Conservation (phyloP, 1,284 basidiomycete species). For the Leccinum angustisporum region DNA sequence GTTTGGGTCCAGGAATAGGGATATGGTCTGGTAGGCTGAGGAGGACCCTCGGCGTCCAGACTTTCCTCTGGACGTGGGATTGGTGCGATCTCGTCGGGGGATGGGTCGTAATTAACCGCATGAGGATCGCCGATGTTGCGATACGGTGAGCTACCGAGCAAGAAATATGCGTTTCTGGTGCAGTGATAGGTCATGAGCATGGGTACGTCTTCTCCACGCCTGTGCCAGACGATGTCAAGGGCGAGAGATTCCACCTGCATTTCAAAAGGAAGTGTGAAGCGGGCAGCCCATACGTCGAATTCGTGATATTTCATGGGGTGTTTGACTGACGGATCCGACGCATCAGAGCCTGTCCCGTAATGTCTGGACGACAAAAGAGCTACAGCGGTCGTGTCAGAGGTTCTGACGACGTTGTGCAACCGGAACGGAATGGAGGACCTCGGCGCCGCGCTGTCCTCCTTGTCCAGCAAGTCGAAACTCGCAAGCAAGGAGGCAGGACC, state of each 20-base stretch:
- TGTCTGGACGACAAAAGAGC: slow-evolving; percentile 58
- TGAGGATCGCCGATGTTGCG: slow-evolving; percentile 36
- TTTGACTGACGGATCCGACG: slow-evolving; percentile 16
- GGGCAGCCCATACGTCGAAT: slow-evolving; percentile 66
- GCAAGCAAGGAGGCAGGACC: slow-evolving; percentile 49
- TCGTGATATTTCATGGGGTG: slow-evolving; percentile 30
- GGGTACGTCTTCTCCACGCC: slow-evolving; percentile 72
- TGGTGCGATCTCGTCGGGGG: slow-evolving; percentile 62
- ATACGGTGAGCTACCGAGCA: slow-evolving; percentile 61
- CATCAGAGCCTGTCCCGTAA: slow-evolving; percentile 31
- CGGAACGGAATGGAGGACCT: slow-evolving; percentile 52
- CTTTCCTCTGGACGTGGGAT: slow-evolving; percentile 62
- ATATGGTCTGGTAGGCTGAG: slow-evolving; percentile 47
- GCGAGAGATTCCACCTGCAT: slow-evolving; percentile 33
- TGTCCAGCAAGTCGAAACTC: slow-evolving; percentile 49
- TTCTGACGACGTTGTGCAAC: slow-evolving; percentile 47
- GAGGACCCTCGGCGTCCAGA: slow-evolving; percentile 39
- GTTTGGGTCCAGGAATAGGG: slow-evolving; percentile 94
- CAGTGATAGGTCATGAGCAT: slow-evolving; percentile 55
- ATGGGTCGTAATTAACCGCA: slow-evolving; percentile 49
- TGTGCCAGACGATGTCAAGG: slow-evolving; percentile 64
- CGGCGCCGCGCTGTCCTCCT: slow-evolving; percentile 21
- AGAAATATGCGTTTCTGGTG: slow-evolving; percentile 47
- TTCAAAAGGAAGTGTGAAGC: slow-evolving; percentile 46
- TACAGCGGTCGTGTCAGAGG: slow-evolving; percentile 40